Percentiles rank a stretch among this genome's conserved stretches.
phyloP scores from a whole-genome alignment of 257 asterid genomes.

The Cruciata laevipes region DNA sequence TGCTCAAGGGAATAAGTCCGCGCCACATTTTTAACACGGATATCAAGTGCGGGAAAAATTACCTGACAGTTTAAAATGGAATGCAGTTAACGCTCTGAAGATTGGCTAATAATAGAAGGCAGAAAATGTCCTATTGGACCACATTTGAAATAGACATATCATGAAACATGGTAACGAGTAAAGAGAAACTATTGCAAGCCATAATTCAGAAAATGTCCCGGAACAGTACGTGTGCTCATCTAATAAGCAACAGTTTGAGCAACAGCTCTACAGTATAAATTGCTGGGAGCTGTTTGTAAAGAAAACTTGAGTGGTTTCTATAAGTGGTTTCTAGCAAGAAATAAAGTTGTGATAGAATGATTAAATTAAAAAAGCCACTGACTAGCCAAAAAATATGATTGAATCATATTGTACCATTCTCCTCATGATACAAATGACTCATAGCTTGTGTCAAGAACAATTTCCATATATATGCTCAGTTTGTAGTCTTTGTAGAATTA shows the following conservation, averaged over 20 bases:
- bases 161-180: too few relatives aligned
- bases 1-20: conserved; percentile 97
- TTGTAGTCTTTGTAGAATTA: neutral
- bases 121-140: neutral
- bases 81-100: conserved; percentile 4
- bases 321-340: neutral
- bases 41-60: conserved; percentile 94
- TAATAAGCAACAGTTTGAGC: too few relatives aligned
- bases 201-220: neutral
- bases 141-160: neutral
- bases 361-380: neutral
- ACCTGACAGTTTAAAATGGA: conserved; percentile 25
- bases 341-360: neutral
- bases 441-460: neutral
- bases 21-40: conserved; percentile 97
- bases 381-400: neutral
- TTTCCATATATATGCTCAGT: neutral
- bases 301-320: neutral
- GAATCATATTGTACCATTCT: neutral
- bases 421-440: neutral
- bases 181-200: too few relatives aligned
- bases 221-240: neutral
- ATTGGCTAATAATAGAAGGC: neutral
- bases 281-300: neutral
- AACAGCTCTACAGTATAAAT: neutral